These are phyloP conservation scores for Hibiscus trionum DNA, from an alignment of 345 rosid genomes.

Conservation along the genomic window DNA sequence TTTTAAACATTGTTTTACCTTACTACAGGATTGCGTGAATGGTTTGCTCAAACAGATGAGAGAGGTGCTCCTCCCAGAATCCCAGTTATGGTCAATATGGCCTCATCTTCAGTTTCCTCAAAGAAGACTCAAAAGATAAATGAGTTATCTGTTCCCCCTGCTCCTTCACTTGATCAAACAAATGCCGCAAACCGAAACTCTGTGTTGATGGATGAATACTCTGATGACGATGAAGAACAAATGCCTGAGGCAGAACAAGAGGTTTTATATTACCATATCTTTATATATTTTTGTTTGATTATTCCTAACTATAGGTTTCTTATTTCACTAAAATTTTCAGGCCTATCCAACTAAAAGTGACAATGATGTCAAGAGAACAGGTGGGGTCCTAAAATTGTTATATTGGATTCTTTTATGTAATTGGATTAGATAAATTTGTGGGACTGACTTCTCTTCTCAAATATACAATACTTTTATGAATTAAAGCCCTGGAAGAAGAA, in stretches of 20 bases:
- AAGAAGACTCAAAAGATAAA: constrained; percentile 41
- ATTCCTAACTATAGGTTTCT: constrained; percentile 1
- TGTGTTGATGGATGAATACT: constrained; percentile 69
- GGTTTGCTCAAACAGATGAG: constrained; percentile 95
- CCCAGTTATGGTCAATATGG: constrained; percentile 96
- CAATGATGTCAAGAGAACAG: constrained; percentile 52
- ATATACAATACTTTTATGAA: constrained; percentile 5
- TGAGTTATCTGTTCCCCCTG: constrained; percentile 41
- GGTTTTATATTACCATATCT: constrained; percentile 31
- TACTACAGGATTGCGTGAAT: constrained; percentile 80
- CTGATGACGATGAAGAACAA: constrained; percentile 96
- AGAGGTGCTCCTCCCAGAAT: constrained; percentile 88
- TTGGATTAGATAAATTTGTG: not conserved
- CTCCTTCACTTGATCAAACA: constrained; percentile 55
- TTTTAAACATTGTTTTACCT: not conserved
- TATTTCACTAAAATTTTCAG: constrained; percentile 32
- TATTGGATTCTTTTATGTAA: not conserved
- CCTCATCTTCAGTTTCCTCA: constrained; percentile 59
- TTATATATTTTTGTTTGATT: not conserved
- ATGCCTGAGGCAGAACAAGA: constrained; percentile 84
- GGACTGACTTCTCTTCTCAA: constrained; percentile 7
- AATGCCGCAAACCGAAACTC: constrained; percentile 63
- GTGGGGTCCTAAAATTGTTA: constrained; percentile 25
- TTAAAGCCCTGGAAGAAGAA: constrained; percentile 70
- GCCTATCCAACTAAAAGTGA: constrained; percentile 38